Evolutionary conservation across 768 basidiomycete species (phyloP), one percentile per base, ranked within the genome.

Genomic region (Suillus discolor): DNA sequence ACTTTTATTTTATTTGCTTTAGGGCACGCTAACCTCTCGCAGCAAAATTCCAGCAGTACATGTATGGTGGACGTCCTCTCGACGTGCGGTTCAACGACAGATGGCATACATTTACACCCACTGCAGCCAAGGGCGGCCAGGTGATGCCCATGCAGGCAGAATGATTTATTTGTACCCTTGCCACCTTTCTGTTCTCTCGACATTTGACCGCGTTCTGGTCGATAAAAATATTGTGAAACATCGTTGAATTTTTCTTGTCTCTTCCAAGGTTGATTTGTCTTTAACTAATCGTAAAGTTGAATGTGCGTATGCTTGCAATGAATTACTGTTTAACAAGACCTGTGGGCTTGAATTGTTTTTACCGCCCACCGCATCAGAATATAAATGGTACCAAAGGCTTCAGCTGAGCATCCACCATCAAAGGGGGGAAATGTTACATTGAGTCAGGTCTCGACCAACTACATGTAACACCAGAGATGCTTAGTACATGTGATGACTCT

Each of bases 21-120:
- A 11, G 28, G 6, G 6, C 12, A 31, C 6, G 12, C 41, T 60
- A 7, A 60, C 3, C 3, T 18, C 20, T 36, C 53, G 49, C 66
- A 87, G 93, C 94, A 63, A 98, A 97, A 79, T 98, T 98, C 85
- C 93, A 93, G 74, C 88, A 91, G 36, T 98, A 98, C 72, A 90
- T 96, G 88, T 97, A 97, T 70, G 95, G 95, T 68, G 95, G 96
- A 18, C 81, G 95, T 54, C 95, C 95, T 42, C 41, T 67, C 90
- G 95, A 96, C 72, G 96, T 97, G 42, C 89, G 93, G 68, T 97
- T 94, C 86, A 97, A 97, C 75, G 93, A 95, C 73, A 89, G 94
- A 69, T 95, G 93, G 94, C 96, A 97, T 75, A 93, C 92, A 0
- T 97, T 97, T 77, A 86, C 94, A 4, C 90, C 92, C 0, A 87